Evolutionary conservation across 2,329 filamentous ascomycete genomes (phyloP).

Genomic region (Sporothrix humicola): DNA sequence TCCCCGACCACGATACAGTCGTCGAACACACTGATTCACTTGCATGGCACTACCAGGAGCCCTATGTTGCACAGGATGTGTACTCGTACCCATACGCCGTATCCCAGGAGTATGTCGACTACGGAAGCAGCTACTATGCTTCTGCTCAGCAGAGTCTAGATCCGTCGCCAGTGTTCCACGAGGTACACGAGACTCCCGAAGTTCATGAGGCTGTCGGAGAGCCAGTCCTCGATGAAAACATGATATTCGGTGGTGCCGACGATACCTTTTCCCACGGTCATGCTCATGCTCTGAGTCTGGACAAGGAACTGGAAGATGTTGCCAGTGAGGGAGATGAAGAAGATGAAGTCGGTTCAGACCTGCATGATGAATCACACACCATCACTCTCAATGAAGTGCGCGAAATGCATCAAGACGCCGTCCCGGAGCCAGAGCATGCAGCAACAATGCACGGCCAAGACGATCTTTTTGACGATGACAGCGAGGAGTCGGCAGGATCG

Average conservation of each 20-base stretch:
- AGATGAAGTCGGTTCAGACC: background rate
- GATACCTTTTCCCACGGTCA: too few species aligned
- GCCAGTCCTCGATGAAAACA: background rate
- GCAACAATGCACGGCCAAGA: conserved; percentile 47
- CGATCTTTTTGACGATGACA: conserved; percentile 44
- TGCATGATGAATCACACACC: background rate
- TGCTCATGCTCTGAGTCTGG: conserved; percentile 1
- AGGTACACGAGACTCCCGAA: background rate
- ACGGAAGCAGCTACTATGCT: conserved; percentile 32
- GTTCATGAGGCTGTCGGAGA: background rate
- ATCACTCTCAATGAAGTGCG: background rate
- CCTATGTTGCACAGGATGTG: background rate
- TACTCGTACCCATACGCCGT: background rate
- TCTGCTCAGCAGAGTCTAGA: conserved; percentile 29
- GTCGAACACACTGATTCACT: background rate
- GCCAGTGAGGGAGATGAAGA: conserved; percentile 30
- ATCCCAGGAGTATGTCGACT: conserved; percentile 21
- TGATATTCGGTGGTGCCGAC: background rate
- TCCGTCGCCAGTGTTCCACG: conserved; percentile 27
- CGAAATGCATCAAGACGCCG: background rate
- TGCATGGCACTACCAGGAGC: conserved; percentile 25
- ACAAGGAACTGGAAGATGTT: conserved; percentile 19
- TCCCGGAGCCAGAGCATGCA: conserved; percentile 40
- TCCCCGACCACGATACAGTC: background rate
- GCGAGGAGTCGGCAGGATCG: conserved; percentile 29